Evolutionary conservation across 306 rosid species (phyloP), one percentile per base, ranked within the genome.

Genomic region (Cicer chorassanicum): DNA sequence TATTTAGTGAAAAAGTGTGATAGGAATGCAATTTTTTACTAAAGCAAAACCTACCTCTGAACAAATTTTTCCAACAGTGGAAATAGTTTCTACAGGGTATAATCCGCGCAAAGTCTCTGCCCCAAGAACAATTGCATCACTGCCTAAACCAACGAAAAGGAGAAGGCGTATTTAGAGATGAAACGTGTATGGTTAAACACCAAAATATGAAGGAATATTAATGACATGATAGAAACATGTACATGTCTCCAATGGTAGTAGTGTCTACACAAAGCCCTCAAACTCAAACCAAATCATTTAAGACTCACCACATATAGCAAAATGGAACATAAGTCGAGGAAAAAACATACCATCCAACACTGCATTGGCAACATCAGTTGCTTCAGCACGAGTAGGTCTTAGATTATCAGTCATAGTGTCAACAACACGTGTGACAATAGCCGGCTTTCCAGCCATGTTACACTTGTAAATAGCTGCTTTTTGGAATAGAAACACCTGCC

Each of bases 321-420:
- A 57, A 29, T 50, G 38, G 41, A 67, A 38, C 40, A 34, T 29
- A 41, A 10, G 34, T 40, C 3, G 36, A 44, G 44, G 45, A 68
- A 62, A 42, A 8, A 10, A 65, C 62, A 24, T 79, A 93, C 98
- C 98, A 81, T 93, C 98, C 84, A 93, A 82, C 42, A 93, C 98
- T 40, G 98, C 98, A 88, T 93, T 93, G 75, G 98, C 98, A 83
- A 93, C 97, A 84, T 93, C 98, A 6, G 98, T 93, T 76, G 98
- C 98, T 84, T 93, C 98, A 42, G 98, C 98, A 79, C 98, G 98
- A 74, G 98, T 93, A 83, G 98, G 98, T 51, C 98, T 84, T 68
- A 93, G 85, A 83, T 93, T 93, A 88, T 91, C 88, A 9, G 98
- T 93, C 98, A 93, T 93, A 70, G 97, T 82, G 63, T 93, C 98